phyloP scores from a whole-genome alignment of 106 monocot genomes.

The Dendrobium huoshanense region DNA sequence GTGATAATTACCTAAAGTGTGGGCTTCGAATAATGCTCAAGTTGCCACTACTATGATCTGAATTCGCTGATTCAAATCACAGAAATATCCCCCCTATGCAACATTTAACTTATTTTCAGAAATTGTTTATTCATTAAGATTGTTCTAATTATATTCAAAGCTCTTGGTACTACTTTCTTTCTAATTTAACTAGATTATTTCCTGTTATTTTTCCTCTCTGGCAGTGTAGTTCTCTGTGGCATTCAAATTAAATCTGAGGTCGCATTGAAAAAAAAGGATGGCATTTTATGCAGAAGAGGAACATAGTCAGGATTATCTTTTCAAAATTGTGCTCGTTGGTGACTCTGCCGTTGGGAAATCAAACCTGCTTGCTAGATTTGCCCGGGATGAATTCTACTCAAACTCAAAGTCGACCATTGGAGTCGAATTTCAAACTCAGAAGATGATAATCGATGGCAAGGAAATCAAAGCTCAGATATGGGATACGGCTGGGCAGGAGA shows the following conservation, averaged over 20 bases:
- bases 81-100: no score
- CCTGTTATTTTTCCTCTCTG: background rate
- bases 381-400: slow-evolving; percentile 1
- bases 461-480: slow-evolving; percentile 11
- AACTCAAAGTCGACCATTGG: slow-evolving; percentile 7
- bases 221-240: background rate
- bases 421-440: slow-evolving; percentile 10
- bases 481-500: slow-evolving; percentile 9
- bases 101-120: no score
- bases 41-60: no score
- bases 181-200: background rate
- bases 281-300: slow-evolving; percentile 4
- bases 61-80: no score
- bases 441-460: slow-evolving; percentile 9
- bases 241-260: background rate
- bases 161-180: background rate
- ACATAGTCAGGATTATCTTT: slow-evolving; percentile 10
- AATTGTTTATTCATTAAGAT: no score
- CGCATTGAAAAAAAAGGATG: background rate
- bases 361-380: slow-evolving; percentile 12
- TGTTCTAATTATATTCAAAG: no score
- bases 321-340: slow-evolving; percentile 8
- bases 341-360: slow-evolving; percentile 10
- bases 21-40: no score
- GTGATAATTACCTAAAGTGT: no score